A percentile compares a stretch with the other conserved stretches of the same genome.
phyloP scores from a whole-genome alignment of 2,329 filamentous ascomycete genomes.

The Berkeleyomyces rouxiae region DNA sequence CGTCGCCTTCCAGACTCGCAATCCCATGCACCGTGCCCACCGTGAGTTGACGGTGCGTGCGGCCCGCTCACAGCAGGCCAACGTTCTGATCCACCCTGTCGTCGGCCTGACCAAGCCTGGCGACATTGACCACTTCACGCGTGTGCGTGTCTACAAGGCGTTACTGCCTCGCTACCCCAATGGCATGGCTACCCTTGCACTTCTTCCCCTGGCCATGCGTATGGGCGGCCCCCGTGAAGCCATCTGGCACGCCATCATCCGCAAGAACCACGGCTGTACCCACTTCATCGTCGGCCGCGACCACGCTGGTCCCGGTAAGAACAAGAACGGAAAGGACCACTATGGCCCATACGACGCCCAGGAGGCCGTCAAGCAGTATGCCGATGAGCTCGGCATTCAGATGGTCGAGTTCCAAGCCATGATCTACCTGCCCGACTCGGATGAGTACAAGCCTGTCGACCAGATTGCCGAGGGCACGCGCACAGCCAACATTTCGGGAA shows the following conservation, averaged over 20 bases:
- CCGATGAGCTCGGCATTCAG: conserved; percentile 90
- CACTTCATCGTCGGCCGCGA: conserved; percentile 99
- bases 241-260: conserved; percentile 99
- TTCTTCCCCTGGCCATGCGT: conserved; percentile 91
- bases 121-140: conserved; percentile 99
- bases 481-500: conserved; percentile 75
- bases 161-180: conserved; percentile 94
- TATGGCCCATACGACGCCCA: conserved; percentile 98
- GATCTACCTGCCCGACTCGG: conserved; percentile 92
- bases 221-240: conserved; percentile 98
- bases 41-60: conserved; percentile 94
- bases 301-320: conserved; percentile 94
- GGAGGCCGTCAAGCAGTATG: conserved; percentile 90
- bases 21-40: conserved; percentile 98
- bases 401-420: conserved; percentile 99
- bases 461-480: conserved; percentile 69
- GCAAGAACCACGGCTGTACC: conserved; percentile 97
- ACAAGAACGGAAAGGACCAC: conserved; percentile 91
- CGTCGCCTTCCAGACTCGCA: conserved; percentile 97
- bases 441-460: conserved; percentile 91
- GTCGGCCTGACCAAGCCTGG: conserved; percentile 97
- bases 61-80: conserved; percentile 87
- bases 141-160: conserved; percentile 96
- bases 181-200: conserved; percentile 92
- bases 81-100: conserved; percentile 97